These are phyloP conservation scores for Fraxinus albicans DNA, from an alignment of 305 asterid species.

Conservation along the genomic window DNA sequence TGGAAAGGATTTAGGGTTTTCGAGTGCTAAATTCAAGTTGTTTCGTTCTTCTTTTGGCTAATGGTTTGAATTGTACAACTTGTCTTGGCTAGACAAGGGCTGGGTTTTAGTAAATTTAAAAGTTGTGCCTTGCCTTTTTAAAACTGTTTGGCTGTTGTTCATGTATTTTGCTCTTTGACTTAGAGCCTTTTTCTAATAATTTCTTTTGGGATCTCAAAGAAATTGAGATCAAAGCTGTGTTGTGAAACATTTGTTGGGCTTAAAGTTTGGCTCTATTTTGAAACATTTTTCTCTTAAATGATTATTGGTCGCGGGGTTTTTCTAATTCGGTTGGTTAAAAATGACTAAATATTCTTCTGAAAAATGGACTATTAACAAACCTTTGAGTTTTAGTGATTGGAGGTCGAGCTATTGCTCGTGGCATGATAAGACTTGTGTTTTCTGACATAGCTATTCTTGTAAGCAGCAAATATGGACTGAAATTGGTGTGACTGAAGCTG, in stretches of 20 bases:
- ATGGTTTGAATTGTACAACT: background rate
- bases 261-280: background rate
- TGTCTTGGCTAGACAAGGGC: background rate
- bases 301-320: background rate
- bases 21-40: background rate
- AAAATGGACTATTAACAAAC: background rate
- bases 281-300: background rate
- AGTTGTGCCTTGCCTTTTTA: background rate
- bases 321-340: background rate
- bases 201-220: background rate
- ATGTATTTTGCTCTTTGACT: background rate
- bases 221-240: background rate
- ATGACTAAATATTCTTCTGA: background rate
- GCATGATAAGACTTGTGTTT: constrained; percentile 6
- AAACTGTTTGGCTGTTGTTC: background rate
- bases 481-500: constrained; percentile 81
- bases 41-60: background rate
- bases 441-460: constrained; percentile 18
- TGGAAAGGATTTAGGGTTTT: background rate
- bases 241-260: background rate
- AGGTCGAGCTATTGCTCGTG: constrained; percentile 2
- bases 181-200: background rate
- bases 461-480: constrained; percentile 87
- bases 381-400: background rate
- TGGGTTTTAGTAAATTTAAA: background rate